Percentiles rank a stretch among this genome's conserved stretches.
Conservation (phyloP, 2,329 filamentous ascomycete species). For the Cercospora zeina region DNA sequence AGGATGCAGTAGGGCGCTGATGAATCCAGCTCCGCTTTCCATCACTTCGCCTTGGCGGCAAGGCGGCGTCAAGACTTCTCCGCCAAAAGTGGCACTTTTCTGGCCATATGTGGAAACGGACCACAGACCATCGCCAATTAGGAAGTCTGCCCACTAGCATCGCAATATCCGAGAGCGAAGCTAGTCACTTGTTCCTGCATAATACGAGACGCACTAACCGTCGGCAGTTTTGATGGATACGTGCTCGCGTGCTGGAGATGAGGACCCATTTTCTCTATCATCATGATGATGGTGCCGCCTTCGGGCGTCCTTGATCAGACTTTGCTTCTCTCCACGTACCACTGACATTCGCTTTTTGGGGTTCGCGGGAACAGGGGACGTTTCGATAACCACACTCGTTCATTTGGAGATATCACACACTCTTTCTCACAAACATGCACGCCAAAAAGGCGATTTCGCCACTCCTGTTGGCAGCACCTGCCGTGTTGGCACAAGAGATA, state of each 20-base stretch:
- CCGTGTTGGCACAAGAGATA: conserved; percentile 17
- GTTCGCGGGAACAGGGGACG: background rate
- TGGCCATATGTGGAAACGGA: background rate
- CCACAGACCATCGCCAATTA: background rate
- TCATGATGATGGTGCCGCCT: background rate
- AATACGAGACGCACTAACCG: background rate
- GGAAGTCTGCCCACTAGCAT: background rate
- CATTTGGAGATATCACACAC: background rate
- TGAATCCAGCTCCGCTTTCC: background rate
- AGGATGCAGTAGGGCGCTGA: background rate
- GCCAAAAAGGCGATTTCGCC: conserved; percentile 16
- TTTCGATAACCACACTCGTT: background rate
- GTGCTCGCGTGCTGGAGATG: background rate
- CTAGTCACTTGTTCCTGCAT: background rate
- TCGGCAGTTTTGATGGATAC: background rate
- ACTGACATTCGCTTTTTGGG: background rate
- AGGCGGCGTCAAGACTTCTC: background rate
- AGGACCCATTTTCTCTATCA: background rate
- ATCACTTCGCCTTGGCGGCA: background rate
- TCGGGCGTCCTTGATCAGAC: background rate
- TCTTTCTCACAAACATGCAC: conserved; percentile 3
- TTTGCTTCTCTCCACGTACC: background rate
- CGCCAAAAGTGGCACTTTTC: background rate
- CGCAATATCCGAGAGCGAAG: background rate
- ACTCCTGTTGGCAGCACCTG: conserved; percentile 22